phyloP scores from a whole-genome alignment of 2,329 filamentous ascomycete species.

The Nemania serpens region DNA sequence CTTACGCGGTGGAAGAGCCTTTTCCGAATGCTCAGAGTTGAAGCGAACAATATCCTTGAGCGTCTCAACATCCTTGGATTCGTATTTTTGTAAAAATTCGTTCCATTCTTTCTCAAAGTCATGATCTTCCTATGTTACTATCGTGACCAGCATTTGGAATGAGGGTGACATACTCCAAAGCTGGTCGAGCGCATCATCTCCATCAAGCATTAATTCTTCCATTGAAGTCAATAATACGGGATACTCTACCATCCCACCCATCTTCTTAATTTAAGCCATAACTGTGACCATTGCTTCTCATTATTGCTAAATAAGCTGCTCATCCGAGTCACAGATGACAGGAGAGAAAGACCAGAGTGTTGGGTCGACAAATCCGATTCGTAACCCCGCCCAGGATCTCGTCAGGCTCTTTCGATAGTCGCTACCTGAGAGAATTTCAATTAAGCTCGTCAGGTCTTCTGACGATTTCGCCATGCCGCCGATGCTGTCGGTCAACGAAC shows the following conservation, averaged over 20 bases:
- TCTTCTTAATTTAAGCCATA: neutral
- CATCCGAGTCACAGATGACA: neutral
- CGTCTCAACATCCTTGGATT: neutral
- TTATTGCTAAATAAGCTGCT: neutral
- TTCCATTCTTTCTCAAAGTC: neutral
- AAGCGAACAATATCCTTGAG: neutral
- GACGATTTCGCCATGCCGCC: conserved; percentile 1
- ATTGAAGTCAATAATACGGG: neutral
- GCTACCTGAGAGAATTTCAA: neutral
- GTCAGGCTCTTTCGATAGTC: neutral
- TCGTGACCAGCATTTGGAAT: neutral
- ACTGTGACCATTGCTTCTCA: neutral
- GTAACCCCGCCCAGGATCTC: neutral
- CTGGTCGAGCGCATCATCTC: neutral
- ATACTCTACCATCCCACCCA: neutral
- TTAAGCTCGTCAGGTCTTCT: neutral
- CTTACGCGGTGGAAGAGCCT: neutral
- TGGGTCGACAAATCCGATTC: neutral
- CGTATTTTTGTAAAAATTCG: neutral
- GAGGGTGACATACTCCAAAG: neutral
- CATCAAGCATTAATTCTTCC: neutral
- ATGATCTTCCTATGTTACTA: neutral
- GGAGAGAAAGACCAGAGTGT: neutral
- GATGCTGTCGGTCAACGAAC: neutral
- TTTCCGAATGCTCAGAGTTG: neutral